A percentile compares a stretch with the other conserved stretches of the same genome.
phyloP scores from a whole-genome alignment of 768 basidiomycete genomes.

The Russula vinacea region DNA sequence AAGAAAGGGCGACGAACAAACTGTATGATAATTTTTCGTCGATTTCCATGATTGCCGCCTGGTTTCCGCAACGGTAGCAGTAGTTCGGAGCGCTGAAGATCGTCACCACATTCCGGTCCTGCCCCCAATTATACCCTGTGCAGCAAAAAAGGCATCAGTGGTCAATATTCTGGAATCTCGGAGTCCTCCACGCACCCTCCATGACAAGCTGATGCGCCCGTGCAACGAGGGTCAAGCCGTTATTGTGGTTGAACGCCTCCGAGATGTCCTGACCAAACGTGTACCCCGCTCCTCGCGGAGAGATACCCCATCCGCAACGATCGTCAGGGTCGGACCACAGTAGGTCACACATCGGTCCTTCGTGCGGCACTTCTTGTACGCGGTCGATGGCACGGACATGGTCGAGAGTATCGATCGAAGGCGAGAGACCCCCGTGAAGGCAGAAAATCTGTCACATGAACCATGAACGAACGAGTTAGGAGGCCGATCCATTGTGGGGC shows the following conservation, averaged over 20 bases:
- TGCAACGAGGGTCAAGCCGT: constrained; percentile 92
- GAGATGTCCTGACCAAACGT: constrained; percentile 99
- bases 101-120: constrained; percentile 98
- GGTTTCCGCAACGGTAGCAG: constrained; percentile 99
- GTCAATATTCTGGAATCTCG: neutral
- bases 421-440: constrained; percentile 94
- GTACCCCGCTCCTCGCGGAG: constrained; percentile 97
- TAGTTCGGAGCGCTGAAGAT: constrained; percentile 99
- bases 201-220: constrained; percentile 94
- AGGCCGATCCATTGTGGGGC: neutral
- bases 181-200: constrained; percentile 65
- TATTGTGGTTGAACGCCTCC: constrained; percentile 99
- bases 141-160: neutral
- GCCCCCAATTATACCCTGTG: constrained; percentile 92
- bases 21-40: constrained; percentile 96
- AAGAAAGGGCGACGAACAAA: constrained; percentile 55
- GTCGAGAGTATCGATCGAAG: constrained; percentile 99
- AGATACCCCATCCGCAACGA: constrained; percentile 99
- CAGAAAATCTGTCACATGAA: constrained; percentile 81
- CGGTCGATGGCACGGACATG: constrained; percentile 98
- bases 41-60: constrained; percentile 99
- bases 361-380: constrained; percentile 98
- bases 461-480: constrained; percentile 22
- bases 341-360: constrained; percentile 99
- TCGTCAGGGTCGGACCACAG: constrained; percentile 99